Conservation (phyloP, 306 rosid genomes). For the Phaseolus lunatus region DNA sequence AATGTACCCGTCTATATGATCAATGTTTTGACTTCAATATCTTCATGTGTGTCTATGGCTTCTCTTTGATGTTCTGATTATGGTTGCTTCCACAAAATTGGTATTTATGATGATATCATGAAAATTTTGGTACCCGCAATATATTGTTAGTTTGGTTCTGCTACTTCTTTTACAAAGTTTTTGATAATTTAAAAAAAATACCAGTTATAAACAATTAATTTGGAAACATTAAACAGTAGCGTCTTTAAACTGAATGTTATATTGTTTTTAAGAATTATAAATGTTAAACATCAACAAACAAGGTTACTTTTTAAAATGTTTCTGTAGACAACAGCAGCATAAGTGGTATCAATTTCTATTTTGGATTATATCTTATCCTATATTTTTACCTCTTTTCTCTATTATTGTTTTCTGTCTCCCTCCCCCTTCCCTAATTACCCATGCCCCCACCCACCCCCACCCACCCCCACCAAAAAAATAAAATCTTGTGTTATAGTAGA, state of each 20-base stretch:
- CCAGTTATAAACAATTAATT: neutral
- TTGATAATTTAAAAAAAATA: neutral
- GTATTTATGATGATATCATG: slow-evolving; percentile 24
- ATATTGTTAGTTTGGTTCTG: slow-evolving; percentile 11
- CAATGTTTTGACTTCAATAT: neutral
- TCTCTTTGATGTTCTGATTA: slow-evolving; percentile 23
- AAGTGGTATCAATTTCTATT: neutral
- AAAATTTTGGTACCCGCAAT: neutral
- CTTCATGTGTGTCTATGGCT: slow-evolving; percentile 11
- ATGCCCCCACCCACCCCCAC: too few species aligned
- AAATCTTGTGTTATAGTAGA: neutral
- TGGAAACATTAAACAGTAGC: neutral
- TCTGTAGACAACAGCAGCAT: neutral
- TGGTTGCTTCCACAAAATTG: slow-evolving; percentile 21
- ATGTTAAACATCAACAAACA: neutral
- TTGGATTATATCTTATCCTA: neutral
- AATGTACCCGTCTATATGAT: neutral
- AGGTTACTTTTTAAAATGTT: neutral
- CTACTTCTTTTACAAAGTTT: neutral
- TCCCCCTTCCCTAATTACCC: too few species aligned
- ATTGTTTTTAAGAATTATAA: neutral
- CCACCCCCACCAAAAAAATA: neutral
- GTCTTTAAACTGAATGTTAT: neutral
- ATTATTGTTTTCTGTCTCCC: neutral
- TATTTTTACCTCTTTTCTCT: slow-evolving; percentile 3